Evolutionary conservation across 495 filamentous ascomycete species (phyloP), one percentile per base, ranked within the genome.

Genomic region (Bacidia rubella): DNA sequence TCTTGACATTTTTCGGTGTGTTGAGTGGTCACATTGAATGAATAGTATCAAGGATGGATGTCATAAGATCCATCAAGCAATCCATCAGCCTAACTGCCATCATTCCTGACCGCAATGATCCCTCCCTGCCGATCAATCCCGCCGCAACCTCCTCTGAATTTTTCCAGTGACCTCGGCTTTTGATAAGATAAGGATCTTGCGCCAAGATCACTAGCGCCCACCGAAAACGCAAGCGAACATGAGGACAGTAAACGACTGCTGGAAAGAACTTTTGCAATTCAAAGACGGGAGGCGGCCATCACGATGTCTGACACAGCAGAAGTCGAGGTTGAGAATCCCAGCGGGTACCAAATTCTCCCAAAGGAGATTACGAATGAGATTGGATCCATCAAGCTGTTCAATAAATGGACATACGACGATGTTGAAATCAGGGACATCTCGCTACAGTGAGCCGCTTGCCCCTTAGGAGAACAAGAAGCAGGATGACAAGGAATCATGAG

Each of bases 351-450:
- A 61, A 81, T 92, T 67, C 85, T 99, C 63, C 92, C 92, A 69
- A 97, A 94, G 81, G 93, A 97, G 56, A 87, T 95, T 63, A 74
- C 77, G 59, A 76, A 81, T 57, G 87, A 95, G 74, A 81, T 92
- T 75, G 92, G 90, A 67, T 83, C 75, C 74, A 78, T 93, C 68
- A 95, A 95, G 83, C 85, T 99, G 58, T 99, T 99, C 85, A 94
- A 84, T 76, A 86, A 86, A 66, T 88, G 83, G 81, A 89, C 80
- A 73, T 99, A 97, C 74, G 93, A 96, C 70, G 90, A 97, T 81
- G 93, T 99, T 63, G 92, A 99, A 78, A 92, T 97, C 69, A 80
- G 92, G 63, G 92, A 99, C 68, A 97, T 99, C 74, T 97, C 93
- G 57, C 80, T 99, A 76, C 96, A 92, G 92, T 98, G 89, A 81